Evolutionary conservation across 164 flowering plant genomes (phyloP), one percentile per base, ranked within the genome.

Genomic region (Vitis rupestris): DNA sequence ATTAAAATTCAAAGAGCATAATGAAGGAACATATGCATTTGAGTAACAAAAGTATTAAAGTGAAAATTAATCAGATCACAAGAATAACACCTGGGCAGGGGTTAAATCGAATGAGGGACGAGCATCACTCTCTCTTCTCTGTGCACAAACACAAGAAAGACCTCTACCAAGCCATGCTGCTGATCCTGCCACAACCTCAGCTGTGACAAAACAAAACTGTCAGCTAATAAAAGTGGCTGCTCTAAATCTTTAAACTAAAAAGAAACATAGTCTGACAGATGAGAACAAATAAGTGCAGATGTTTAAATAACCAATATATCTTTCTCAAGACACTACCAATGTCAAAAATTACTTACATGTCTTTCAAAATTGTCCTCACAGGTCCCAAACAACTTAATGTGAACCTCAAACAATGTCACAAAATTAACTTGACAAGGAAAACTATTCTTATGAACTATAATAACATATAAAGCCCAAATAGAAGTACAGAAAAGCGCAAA

Each of bases 131-230:
- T 95, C 99, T 80, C 91, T 87, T 83, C 98, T 77, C 82, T 95
- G 99, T 77, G 82, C 99, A 83, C 98, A 95, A 69, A 95, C 99
- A 83, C 99, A 95, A 69, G 99, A 95, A 81, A 95, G 92, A 59
- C 99, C 99, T 83, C 86, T 89, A 23, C 99, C 99, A 67, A 95
- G 83, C 99, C 99, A 95, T 72, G 99, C 98, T 70, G 97, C 84
- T 68, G 99, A 95, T 81, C 99, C 97, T 69, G 97, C 93, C 79
- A 90, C 97, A 82, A 84, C 97, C 87, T 93, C 98, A 79, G 91
- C 98, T 90, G 87, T 67, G 85, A 74, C 71, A 81, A 81, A 62
- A 72, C 7, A 66, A 65, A 65, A 75, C 52, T 47, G 51, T 74
- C 59, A 64, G 50, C 29, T 59, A 66, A 59, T 78, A 66, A 77